phyloP scores from a whole-genome alignment of 352 stramenopile species.

The Phytophthora lateralis region DNA sequence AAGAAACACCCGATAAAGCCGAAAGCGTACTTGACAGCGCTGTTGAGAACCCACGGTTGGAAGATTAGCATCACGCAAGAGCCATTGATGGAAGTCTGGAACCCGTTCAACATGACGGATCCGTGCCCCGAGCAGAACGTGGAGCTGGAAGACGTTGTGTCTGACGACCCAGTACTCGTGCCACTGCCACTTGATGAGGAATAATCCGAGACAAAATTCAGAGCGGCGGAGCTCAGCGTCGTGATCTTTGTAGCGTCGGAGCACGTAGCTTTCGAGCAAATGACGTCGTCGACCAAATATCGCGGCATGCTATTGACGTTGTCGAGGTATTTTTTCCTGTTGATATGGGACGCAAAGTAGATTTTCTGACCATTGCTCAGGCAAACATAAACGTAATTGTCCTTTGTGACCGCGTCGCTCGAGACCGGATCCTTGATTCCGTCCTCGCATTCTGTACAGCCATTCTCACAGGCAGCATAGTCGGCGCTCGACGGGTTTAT shows the following conservation, averaged over 20 bases:
- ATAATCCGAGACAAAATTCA: conserved; percentile 14
- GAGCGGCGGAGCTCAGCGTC: conserved; percentile 42
- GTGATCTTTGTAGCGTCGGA: conserved; percentile 57
- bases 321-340: conserved; percentile 49
- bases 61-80: conserved; percentile 70
- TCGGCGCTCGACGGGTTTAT: conserved; percentile 32
- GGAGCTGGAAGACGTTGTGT: conserved; percentile 12
- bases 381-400: conserved; percentile 65
- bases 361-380: conserved; percentile 71
- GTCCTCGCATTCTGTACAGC: conserved; percentile 42
- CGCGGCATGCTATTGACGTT: conserved; percentile 53
- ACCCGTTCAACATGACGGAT: conserved; percentile 76
- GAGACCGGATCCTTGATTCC: conserved; percentile 58
- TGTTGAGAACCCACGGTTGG: conserved; percentile 68
- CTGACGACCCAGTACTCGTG: background rate
- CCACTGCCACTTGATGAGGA: conserved; percentile 6
- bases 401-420: conserved; percentile 41
- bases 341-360: conserved; percentile 67
- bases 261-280: conserved; percentile 51
- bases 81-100: conserved; percentile 62
- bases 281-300: conserved; percentile 45
- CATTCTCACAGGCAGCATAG: conserved; percentile 32
- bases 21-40: conserved; percentile 59
- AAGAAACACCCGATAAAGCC: conserved; percentile 59
- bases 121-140: conserved; percentile 55